Conservation (phyloP, 352 stramenopile genomes). For the Blastocystis sp. region DNA sequence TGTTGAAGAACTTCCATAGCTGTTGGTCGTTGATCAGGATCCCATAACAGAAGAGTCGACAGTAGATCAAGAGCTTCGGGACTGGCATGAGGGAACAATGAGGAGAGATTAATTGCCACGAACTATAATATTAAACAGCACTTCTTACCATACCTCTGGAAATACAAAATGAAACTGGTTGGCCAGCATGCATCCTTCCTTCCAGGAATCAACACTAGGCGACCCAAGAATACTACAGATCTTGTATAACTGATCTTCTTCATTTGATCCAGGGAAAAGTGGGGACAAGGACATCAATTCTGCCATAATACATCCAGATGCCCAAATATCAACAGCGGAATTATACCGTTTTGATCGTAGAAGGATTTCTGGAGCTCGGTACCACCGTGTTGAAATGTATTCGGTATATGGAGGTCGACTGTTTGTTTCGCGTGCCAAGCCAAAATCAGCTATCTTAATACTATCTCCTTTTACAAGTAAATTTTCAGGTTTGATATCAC, state of each 20-base stretch:
- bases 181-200: conserved; percentile 85
- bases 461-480: conserved; percentile 89
- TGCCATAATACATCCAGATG: conserved; percentile 93
- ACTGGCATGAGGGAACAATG: conserved; percentile 83
- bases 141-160: conserved; percentile 85
- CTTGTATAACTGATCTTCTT: conserved; percentile 96
- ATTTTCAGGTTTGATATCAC: conserved; percentile 96
- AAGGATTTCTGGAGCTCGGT: conserved; percentile 93
- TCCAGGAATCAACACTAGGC: conserved; percentile 84
- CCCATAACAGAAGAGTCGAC: conserved; percentile 85
- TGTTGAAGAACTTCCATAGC: conserved; percentile 88
- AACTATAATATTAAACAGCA: conserved; percentile 55
- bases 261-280: conserved; percentile 92
- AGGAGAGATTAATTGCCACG: conserved; percentile 73
- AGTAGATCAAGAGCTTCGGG: conserved; percentile 86
- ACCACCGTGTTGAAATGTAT: conserved; percentile 97
- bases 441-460: conserved; percentile 97
- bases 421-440: conserved; percentile 87
- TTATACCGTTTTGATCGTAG: conserved; percentile 90
- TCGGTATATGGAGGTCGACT: conserved; percentile 88
- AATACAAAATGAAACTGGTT: conserved; percentile 91
- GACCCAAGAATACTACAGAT: conserved; percentile 90
- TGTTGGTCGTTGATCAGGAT: conserved; percentile 86
- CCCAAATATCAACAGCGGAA: conserved; percentile 92
- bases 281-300: conserved; percentile 91